Percentiles rank a stretch among this genome's conserved stretches.
Evolutionary conservation across 345 rosid genomes (phyloP).

Genomic region (Geranium brycei): DNA sequence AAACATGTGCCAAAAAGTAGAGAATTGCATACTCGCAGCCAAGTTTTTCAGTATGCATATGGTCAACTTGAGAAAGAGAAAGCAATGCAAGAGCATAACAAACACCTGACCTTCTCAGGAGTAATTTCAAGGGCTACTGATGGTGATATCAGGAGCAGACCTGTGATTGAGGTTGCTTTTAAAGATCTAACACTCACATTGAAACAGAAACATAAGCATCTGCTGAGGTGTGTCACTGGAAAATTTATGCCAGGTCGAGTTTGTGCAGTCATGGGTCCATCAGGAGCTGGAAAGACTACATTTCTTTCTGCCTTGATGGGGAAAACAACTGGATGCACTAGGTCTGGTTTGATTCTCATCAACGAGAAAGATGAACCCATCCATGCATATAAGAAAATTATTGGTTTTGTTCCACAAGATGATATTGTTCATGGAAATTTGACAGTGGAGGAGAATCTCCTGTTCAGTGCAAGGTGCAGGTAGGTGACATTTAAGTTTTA

Average conservation of each 20-base stretch:
- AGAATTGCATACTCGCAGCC: constrained; percentile 60
- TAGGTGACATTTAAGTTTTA: constrained; percentile 13
- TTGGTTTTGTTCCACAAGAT: constrained; percentile 92
- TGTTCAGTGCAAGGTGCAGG: constrained; percentile 89
- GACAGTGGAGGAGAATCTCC: constrained; percentile 88
- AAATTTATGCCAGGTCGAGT: constrained; percentile 83
- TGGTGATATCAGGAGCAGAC: constrained; percentile 46
- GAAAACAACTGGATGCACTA: constrained; percentile 59
- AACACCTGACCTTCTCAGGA: constrained; percentile 76
- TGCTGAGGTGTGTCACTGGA: constrained; percentile 67
- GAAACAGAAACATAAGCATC: constrained; percentile 61
- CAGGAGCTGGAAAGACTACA: constrained; percentile 91
- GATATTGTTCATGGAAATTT: constrained; percentile 88
- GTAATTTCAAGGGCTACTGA: constrained; percentile 72
- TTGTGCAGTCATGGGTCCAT: constrained; percentile 98
- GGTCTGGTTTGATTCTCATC: constrained; percentile 53
- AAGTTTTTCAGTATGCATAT: constrained; percentile 82
- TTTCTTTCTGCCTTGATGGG: constrained; percentile 82
- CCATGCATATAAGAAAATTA: constrained; percentile 59
- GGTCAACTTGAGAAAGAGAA: constrained; percentile 89
- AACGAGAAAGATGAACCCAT: constrained; percentile 69
- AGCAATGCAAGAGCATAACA: constrained; percentile 52
- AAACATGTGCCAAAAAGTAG: constrained; percentile 62
- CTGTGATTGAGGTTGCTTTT: constrained; percentile 65
- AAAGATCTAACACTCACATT: constrained; percentile 70